Conservation (phyloP, 2,329 filamentous ascomycete genomes). For the Paecilomyces fulvus region DNA sequence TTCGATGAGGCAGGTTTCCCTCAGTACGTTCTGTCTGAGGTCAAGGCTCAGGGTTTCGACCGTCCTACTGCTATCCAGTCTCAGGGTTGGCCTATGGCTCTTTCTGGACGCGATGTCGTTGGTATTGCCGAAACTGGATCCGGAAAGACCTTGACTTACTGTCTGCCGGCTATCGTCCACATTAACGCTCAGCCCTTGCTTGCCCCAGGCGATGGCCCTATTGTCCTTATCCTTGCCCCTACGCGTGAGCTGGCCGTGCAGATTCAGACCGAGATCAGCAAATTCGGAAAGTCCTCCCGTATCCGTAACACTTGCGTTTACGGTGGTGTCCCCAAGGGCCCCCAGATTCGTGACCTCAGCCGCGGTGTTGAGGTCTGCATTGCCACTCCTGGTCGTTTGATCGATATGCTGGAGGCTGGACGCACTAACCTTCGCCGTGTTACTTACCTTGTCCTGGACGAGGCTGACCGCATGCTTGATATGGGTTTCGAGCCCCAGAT, state of each 20-base stretch:
- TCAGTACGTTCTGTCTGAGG: constrained; percentile 93
- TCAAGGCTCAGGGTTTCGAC: constrained; percentile 94
- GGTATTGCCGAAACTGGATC: constrained; percentile 99
- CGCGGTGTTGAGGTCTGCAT: constrained; percentile 98
- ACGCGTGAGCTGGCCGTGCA: constrained; percentile 97
- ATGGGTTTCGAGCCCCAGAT: constrained; percentile 99
- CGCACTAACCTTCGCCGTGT: constrained; percentile 97
- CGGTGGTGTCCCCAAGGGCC: constrained; percentile 95
- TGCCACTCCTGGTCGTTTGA: constrained; percentile 92
- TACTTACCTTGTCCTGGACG: constrained; percentile 95
- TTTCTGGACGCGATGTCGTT: constrained; percentile 94
- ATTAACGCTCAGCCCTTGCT: constrained; percentile 98
- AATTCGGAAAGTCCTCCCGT: constrained; percentile 94
- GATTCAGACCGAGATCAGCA: constrained; percentile 97
- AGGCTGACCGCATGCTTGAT: constrained; percentile 98
- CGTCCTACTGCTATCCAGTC: constrained; percentile 94
- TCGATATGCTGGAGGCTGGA: constrained; percentile 96
- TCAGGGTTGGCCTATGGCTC: constrained; percentile 98
- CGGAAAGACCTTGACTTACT: constrained; percentile 98
- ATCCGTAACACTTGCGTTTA: constrained; percentile 99
- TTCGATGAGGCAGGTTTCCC: constrained; percentile 98
- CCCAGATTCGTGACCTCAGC: constrained; percentile 89
- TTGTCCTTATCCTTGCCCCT: constrained; percentile 89
- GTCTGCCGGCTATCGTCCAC: constrained; percentile 94
- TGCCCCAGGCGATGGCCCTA: constrained; percentile 88